Conservation (phyloP, 2,329 filamentous ascomycete genomes). For the Dendrostoma leiphaemia region DNA sequence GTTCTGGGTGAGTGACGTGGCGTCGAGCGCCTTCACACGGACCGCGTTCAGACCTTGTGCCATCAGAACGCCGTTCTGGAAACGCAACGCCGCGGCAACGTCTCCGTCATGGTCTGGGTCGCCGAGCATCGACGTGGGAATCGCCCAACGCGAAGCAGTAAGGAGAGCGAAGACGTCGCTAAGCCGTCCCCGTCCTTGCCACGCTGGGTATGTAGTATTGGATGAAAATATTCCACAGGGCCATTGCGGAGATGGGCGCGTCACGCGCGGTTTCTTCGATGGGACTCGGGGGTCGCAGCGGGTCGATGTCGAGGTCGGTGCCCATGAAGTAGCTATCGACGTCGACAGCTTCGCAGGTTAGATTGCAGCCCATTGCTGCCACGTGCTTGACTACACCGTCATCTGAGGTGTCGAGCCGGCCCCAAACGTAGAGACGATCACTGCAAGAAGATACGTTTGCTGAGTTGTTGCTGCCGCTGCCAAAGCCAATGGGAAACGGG, state of each 20-base stretch:
- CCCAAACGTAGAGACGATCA: constrained; percentile 36
- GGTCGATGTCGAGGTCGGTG: not conserved
- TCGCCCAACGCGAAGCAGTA: not conserved
- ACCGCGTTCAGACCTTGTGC: constrained; percentile 47
- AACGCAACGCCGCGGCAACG: constrained; percentile 25
- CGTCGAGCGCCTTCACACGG: not conserved
- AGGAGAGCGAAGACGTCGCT: not conserved
- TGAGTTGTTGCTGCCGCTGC: not conserved
- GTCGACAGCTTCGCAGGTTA: not conserved
- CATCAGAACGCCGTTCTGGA: constrained; percentile 43
- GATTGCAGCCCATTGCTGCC: not conserved
- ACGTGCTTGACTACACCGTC: not conserved
- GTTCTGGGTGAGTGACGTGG: too few relatives aligned
- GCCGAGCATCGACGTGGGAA: not conserved
- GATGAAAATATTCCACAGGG: too few relatives aligned
- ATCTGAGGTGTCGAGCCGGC: constrained; percentile 24
- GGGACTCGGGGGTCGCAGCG: not conserved
- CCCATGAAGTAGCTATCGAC: not conserved
- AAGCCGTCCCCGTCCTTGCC: not conserved
- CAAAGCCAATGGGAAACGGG: not conserved
- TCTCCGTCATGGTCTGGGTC: constrained; percentile 19
- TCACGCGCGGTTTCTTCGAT: not conserved
- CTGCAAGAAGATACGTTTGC: too few relatives aligned
- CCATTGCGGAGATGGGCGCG: not conserved
- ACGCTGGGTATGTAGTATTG: too few relatives aligned